Evolutionary conservation across 2,329 filamentous ascomycete genomes (phyloP).

Genomic region (Aureobasidium sp.): DNA sequence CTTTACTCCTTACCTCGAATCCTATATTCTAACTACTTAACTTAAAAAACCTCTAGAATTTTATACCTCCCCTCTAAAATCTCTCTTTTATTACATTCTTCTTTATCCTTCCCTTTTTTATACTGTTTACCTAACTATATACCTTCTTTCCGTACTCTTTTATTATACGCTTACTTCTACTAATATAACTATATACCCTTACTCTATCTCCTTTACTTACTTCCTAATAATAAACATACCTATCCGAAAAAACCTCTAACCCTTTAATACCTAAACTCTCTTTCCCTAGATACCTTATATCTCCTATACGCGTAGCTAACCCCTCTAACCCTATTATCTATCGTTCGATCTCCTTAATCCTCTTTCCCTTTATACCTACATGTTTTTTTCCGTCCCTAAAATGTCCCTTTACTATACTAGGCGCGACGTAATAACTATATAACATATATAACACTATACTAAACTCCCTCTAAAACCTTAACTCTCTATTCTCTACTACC

Average conservation of each 20-base stretch:
- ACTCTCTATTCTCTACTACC: neutral
- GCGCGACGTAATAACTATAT: neutral
- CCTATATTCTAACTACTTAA: neutral
- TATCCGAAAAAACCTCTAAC: neutral
- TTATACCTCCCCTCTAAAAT: neutral
- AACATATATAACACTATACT: neutral
- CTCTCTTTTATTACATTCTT: neutral
- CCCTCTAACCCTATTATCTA: neutral
- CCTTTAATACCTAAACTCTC: neutral
- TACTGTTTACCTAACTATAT: neutral
- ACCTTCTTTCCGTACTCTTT: neutral
- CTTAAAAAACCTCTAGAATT: neutral
- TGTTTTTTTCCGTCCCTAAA: neutral
- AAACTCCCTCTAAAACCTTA: neutral
- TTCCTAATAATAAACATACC: neutral
- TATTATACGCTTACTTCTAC: neutral
- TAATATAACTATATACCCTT: neutral
- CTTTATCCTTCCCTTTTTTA: neutral
- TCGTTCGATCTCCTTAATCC: neutral
- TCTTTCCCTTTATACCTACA: neutral
- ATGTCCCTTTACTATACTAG: neutral
- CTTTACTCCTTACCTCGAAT: neutral
- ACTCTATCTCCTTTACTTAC: neutral
- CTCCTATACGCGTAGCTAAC: neutral
- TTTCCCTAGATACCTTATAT: neutral